phyloP scores from a whole-genome alignment of 345 rosid genomes.

The Raphanus raphanistrum region DNA sequence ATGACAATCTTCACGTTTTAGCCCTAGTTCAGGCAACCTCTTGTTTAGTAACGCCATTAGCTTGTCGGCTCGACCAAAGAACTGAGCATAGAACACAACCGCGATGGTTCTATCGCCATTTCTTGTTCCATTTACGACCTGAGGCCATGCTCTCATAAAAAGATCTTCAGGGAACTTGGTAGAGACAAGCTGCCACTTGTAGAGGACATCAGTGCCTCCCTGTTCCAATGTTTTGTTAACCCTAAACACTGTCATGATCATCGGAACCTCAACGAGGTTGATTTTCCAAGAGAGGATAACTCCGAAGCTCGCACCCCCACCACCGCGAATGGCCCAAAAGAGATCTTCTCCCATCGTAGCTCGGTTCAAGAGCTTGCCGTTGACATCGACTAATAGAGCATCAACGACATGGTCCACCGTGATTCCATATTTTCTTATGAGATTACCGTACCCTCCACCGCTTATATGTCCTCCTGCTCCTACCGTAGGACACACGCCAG shows the following conservation, averaged over 20 bases:
- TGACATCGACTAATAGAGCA: slow-evolving; percentile 49
- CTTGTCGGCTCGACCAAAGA: slow-evolving; percentile 38
- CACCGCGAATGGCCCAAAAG: slow-evolving; percentile 66
- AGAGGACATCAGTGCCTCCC: slow-evolving; percentile 35
- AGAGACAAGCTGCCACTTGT: slow-evolving; percentile 44
- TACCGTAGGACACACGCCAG: slow-evolving; percentile 51
- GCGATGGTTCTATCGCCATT: slow-evolving; percentile 33
- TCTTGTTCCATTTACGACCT: slow-evolving; percentile 16
- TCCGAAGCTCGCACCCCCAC: slow-evolving; percentile 61
- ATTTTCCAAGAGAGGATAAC: slow-evolving; percentile 52
- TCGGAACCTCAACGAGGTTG: slow-evolving; percentile 53
- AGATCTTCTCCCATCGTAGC: slow-evolving; percentile 56
- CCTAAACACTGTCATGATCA: slow-evolving; percentile 40
- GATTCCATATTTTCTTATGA: slow-evolving; percentile 58
- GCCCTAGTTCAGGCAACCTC: slow-evolving; percentile 43
- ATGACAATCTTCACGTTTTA: slow-evolving; percentile 39
- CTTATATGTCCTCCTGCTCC: slow-evolving; percentile 51
- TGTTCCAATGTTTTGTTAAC: slow-evolving; percentile 36
- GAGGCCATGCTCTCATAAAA: slow-evolving; percentile 42
- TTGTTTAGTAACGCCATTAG: slow-evolving; percentile 27
- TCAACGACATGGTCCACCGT: slow-evolving; percentile 52
- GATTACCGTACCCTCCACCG: slow-evolving; percentile 54
- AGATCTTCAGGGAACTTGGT: slow-evolving; percentile 28
- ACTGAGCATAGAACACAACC: slow-evolving; percentile 39
- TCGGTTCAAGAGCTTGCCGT: slow-evolving; percentile 48